A percentile compares a stretch with the other conserved stretches of the same genome.
These are phyloP conservation scores for Eutrema japonicum DNA, from an alignment of 345 rosid species.

Conservation along the genomic window DNA sequence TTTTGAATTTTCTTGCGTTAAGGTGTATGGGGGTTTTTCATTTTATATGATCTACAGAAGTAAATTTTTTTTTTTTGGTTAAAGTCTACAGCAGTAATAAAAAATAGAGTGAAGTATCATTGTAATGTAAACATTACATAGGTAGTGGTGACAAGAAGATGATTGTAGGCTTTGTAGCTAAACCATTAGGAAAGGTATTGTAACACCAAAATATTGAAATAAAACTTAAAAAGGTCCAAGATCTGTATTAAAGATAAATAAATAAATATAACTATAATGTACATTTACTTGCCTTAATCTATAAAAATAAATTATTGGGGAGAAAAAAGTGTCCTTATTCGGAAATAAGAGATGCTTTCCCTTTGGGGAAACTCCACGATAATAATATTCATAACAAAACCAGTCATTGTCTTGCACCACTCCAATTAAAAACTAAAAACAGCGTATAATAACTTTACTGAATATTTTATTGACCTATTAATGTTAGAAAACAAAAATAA, in stretches of 20 bases:
- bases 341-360: constrained; percentile 46
- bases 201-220: constrained; percentile 24
- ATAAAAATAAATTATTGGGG: constrained; percentile 24
- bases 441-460: constrained; percentile 28
- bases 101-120: not conserved
- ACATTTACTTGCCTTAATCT: constrained; percentile 27
- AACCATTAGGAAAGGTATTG: constrained; percentile 30
- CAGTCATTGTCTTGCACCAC: constrained; percentile 48
- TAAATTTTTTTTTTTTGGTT: too few relatives aligned
- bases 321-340: constrained; percentile 36
- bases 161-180: constrained; percentile 34
- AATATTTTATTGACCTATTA: constrained; percentile 28
- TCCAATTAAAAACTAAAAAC: constrained; percentile 9
- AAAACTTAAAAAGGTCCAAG: constrained; percentile 31
- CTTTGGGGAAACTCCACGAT: constrained; percentile 46
- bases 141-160: constrained; percentile 24
- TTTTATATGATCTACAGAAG: not conserved
- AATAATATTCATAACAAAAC: constrained; percentile 40
- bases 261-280: constrained; percentile 13
- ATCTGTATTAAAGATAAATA: constrained; percentile 19
- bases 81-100: not conserved
- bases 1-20: not conserved
- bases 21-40: not conserved
- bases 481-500: constrained; percentile 20
- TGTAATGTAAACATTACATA: constrained; percentile 4